These are phyloP conservation scores for Zizania latifolia DNA, from an alignment of 176 grass and related monocot genomes.

Conservation along the genomic window DNA sequence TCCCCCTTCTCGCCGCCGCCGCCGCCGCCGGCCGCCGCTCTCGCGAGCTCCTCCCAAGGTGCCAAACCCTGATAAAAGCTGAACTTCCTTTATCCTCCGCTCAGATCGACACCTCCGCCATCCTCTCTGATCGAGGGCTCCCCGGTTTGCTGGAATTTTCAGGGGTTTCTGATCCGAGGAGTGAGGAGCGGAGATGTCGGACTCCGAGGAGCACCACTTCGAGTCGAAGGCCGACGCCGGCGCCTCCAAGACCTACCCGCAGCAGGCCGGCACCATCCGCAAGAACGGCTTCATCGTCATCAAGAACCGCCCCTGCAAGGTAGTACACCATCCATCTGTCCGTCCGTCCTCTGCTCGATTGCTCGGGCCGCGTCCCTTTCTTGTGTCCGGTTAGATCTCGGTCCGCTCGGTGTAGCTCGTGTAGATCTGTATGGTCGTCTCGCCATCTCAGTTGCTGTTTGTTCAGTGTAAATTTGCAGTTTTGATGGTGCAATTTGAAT, in stretches of 20 bases:
- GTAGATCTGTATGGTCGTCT: background rate
- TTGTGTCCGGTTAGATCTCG: background rate
- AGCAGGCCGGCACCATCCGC: constrained; percentile 34
- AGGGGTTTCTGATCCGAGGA: background rate
- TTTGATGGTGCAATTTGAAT: background rate
- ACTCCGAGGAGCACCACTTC: constrained; percentile 32
- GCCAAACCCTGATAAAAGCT: background rate
- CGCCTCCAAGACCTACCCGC: constrained; percentile 37
- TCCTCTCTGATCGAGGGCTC: background rate
- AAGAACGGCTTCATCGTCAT: constrained; percentile 22
- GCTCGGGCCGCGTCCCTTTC: background rate
- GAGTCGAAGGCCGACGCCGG: constrained; percentile 34
- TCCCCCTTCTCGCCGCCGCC: background rate
- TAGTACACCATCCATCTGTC: background rate
- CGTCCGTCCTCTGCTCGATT: background rate
- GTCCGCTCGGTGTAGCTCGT: background rate
- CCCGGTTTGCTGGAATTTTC: background rate
- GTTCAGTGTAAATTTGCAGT: background rate
- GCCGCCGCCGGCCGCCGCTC: no score
- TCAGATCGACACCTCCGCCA: background rate
- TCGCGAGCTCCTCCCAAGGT: constrained; percentile 8
- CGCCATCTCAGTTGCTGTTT: background rate
- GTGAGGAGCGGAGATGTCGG: constrained; percentile 19
- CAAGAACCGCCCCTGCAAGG: constrained; percentile 35
- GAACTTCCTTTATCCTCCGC: no score